Evolutionary conservation across 176 grass and related monocot species (phyloP), one percentile per base, ranked within the genome.

Genomic region (Otatea glauca): DNA sequence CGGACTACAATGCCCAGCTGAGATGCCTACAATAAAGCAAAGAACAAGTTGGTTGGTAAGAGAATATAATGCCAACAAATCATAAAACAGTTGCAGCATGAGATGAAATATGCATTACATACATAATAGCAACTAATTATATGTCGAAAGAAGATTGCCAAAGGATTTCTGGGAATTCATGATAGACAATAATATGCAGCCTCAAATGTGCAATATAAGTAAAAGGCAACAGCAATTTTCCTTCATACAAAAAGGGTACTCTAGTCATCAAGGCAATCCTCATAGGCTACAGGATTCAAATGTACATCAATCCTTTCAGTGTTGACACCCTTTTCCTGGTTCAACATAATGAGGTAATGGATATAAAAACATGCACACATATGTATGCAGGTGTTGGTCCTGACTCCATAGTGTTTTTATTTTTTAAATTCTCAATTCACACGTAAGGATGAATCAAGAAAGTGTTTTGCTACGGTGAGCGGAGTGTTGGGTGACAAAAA

Each of bases 21-120:
- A 41, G 59, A 62, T 78, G 25, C 86, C 86, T 88, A 54, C 80
- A 88, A 72, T 23, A 53, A 88, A 54, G 18, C 42, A 27, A 76
- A 76, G 54, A 27, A 25, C 83, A 64, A 70, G 65, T 61, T n/a
- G 3, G 79, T 70, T 68, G 8, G 68, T 16, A 10, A 24, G 29
- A 68, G 14, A 70, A 62, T 42, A 50, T 34, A 47, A 50, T 34
- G 32, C 47, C 68, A 66, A 81, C 58, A 62, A 39, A 77, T 53
- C 66, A 88, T 59, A 69, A 6, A 76, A 29, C 41, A 21, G 15
- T 50, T 61, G 25, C 62, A 20, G 14, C 34, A 68, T 68, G 56
- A 72, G 13, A 67, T 58, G 25, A 49, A 18, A 24, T 21, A 77
- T 87, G 54, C 17, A 81, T 54, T 74, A 38, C 73, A 81, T 50